Base-by-base conservation (phyloP, 306 rosid species). In the Amphicarpaea edgeworthii region DNA sequence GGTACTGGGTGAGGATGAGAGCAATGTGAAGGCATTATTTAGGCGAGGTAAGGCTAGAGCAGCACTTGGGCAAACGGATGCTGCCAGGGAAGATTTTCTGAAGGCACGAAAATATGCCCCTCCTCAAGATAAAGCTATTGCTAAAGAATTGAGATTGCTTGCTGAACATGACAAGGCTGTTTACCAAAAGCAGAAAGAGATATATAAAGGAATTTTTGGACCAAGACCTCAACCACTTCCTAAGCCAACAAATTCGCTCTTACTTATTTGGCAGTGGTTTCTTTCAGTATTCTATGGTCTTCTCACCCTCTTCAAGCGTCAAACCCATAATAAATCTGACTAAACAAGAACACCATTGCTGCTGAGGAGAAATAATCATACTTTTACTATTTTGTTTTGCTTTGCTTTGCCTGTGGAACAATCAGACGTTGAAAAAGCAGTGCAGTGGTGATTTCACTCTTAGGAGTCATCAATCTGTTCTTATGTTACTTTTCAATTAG, bases 101-200 rank as follows among this genome's bases (percentile, higher is more conserved):
- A 90, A 87, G 84, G 96, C 91, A 0, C 79, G 89, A 0, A 90
- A 93, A 28, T 55, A 64, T 62, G 89, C 86, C 19, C 97, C 98
- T 1, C 97, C 98, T 1, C 83, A 87, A 49, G 97, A 95, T 83
- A 90, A 92, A 86, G 92, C 93, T 20, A 92, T 95, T 63, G 79
- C 87, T 8, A 92, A 77, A 84, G 98, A 92, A 87, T 76, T 95
- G 62, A 87, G 82, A 43, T 68, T 86, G 66, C 91, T 93, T 73
- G 91, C 90, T 50, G 93, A 90, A 61, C 95, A 90, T 46, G 96
- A 92, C 84, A 90, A 87, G 85, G 93, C 89, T 77, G 57, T 92
- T 76, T 88, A 95, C 77, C 93, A 90, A 85, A 95, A 92, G 93
- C 98, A 92, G 70, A 95, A 87, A 79, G 97, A 92, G 88, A 85